phyloP scores from a whole-genome alignment of 768 basidiomycete genomes.

The Boletus pseudopeckii region DNA sequence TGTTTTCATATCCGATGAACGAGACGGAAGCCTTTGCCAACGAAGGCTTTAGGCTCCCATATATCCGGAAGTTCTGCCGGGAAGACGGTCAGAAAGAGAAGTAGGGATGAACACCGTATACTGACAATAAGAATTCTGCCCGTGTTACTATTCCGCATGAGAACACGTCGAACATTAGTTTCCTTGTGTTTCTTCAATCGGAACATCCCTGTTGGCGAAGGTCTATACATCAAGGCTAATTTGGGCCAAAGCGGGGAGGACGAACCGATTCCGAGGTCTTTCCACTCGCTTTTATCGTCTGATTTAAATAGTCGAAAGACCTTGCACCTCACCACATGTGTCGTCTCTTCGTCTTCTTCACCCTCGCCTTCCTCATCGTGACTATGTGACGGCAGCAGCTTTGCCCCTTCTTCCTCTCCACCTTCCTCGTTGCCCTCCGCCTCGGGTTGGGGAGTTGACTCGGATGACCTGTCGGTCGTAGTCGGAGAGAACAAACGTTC shows the following conservation, averaged over 20 bases:
- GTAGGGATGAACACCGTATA: conserved; percentile 8
- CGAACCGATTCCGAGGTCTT: conserved; percentile 65
- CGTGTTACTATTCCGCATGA: conserved; percentile 70
- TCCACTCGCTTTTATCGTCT: conserved; percentile 51
- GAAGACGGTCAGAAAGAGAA: conserved; percentile 7
- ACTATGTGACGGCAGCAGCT: conserved; percentile 24
- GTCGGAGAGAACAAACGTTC: conserved; percentile 29
- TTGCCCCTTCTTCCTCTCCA: conserved; percentile 30
- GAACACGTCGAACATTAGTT: conserved; percentile 51
- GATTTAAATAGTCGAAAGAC: conserved; percentile 58
- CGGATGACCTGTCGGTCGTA: conserved; percentile 26
- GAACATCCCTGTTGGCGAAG: conserved; percentile 48
- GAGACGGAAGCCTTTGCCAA: conserved; percentile 51
- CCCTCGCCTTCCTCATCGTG: conserved; percentile 76
- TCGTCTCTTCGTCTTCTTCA: conserved; percentile 76
- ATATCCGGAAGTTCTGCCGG: conserved; percentile 71
- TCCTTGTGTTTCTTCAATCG: conserved; percentile 74
- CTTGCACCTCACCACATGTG: conserved; percentile 55
- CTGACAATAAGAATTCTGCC: conserved; percentile 74
- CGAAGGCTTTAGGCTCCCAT: conserved; percentile 53
- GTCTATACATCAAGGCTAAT: background rate
- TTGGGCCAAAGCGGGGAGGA: conserved; percentile 6
- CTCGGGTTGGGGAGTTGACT: conserved; percentile 31
- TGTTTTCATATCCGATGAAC: conserved; percentile 66
- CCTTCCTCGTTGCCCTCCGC: conserved; percentile 21